Evolutionary conservation across 148 eudicot species (phyloP), one percentile per base, ranked within the genome.

Genomic region (Cornus florida): DNA sequence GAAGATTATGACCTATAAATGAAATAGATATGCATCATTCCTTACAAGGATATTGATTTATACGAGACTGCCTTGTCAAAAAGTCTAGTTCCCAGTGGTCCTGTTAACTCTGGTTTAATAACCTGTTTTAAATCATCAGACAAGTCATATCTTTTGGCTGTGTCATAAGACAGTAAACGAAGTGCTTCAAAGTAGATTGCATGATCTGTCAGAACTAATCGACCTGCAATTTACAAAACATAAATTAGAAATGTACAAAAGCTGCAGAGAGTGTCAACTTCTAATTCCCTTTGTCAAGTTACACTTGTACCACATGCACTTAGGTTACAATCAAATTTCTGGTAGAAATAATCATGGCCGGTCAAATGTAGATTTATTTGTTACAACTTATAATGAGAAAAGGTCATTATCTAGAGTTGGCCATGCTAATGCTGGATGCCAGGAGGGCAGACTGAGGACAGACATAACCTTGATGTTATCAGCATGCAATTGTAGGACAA

Each of bases 41-140:
- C 99, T 92, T 92, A 95, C 97, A 93, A 38, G 28, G 28, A 28
- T 28, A 28, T 28, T 28, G 28, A 28, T 28, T 28, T 28, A 28
- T 28, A 28, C 28, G 1, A 28, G 28, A 28, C 1, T 28, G 28
- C 28, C 28, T 28, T 28, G 28, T 28, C 28, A 28, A 28, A 28
- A 28, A 28, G 28, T 28, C 0, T 28, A 28, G 28, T 28, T 28
- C 28, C 1, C 28, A 28, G 28, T 28, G 28, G 28, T 28, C 28
- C 28, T 28, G 1, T 28, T 28, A 28, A 28, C 28, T 28, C 28
- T 28, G 28, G 28, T 28, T 28, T 28, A 28, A 28, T 28, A 28
- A 28, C 28, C 28, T 28, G 1, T 28, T 28, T 28, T 28, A 28
- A 28, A 28, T 28, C 28, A 28, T 28, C 28, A 1, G 28, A 28